Evolutionary conservation across 805 yeast genomes (phyloP).

Genomic region (Ogataea ganodermae): DNA sequence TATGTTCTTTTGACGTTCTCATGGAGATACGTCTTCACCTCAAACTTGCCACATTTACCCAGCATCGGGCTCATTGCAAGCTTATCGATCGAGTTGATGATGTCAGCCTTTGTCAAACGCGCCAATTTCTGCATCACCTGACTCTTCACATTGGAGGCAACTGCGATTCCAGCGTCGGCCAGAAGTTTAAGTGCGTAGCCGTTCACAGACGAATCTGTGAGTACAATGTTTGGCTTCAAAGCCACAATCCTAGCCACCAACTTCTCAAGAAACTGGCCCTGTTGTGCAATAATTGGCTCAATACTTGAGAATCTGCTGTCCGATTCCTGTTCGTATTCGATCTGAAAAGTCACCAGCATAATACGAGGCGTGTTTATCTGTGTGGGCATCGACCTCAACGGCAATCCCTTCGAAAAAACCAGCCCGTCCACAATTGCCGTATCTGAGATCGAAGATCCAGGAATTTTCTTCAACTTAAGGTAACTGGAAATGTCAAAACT

Average conservation of each 20-base stretch:
- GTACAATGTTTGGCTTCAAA: constrained; percentile 73
- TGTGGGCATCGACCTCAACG: constrained; percentile 76
- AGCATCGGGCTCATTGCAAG: constrained; percentile 69
- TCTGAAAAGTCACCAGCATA: constrained; percentile 81
- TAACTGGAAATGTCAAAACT: constrained; percentile 85
- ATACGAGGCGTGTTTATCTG: constrained; percentile 68
- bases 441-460: constrained; percentile 69
- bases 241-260: constrained; percentile 77
- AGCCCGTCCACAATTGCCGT: constrained; percentile 72
- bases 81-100: constrained; percentile 83
- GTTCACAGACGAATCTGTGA: constrained; percentile 77
- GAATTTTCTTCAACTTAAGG: constrained; percentile 79
- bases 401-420: constrained; percentile 80
- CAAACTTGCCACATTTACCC: constrained; percentile 75
- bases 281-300: constrained; percentile 84
- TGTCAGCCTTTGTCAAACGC: constrained; percentile 78
- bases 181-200: constrained; percentile 77
- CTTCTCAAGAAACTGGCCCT: constrained; percentile 78
- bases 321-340: constrained; percentile 72
- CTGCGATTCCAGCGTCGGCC: constrained; percentile 76
- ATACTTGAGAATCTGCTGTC: constrained; percentile 61
- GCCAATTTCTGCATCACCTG: constrained; percentile 80
- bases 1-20: constrained; percentile 65
- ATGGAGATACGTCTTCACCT: constrained; percentile 64
- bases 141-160: constrained; percentile 77